These are phyloP conservation scores for Hibiscus mutabilis DNA, from an alignment of 345 rosid species.

Conservation along the genomic window DNA sequence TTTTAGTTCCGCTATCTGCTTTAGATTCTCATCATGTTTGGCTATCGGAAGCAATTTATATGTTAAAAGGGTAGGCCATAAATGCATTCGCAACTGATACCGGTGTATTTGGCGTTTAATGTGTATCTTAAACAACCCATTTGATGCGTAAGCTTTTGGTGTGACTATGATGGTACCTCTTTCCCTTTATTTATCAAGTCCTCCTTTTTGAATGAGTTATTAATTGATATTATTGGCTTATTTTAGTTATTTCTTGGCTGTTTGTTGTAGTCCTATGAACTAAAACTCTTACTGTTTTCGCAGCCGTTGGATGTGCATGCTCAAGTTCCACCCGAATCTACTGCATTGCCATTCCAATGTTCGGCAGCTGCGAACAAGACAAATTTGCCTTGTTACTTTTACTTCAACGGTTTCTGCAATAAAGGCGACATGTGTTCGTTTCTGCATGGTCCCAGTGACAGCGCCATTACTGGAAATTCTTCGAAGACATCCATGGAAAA, in stretches of 20 bases:
- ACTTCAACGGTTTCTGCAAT: constrained; percentile 40
- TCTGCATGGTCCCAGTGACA: constrained; percentile 32
- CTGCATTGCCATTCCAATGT: constrained; percentile 11
- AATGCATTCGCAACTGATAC: neutral
- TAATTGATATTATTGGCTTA: neutral
- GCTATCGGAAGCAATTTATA: neutral
- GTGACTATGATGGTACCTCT: neutral
- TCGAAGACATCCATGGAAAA: constrained; percentile 10
- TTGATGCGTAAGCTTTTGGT: neutral
- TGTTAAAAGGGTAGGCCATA: neutral
- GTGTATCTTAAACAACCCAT: neutral
- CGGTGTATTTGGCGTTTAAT: neutral
- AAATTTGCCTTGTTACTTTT: constrained; percentile 41
- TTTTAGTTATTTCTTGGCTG: neutral
- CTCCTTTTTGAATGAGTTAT: neutral
- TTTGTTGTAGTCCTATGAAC: neutral
- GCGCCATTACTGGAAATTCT: constrained; percentile 16
- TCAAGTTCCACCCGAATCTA: constrained; percentile 22
- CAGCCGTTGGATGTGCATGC: constrained; percentile 49
- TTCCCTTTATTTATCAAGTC: neutral
- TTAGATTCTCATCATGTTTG: constrained; percentile 4
- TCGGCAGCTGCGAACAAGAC: constrained; percentile 26
- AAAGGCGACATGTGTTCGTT: constrained; percentile 50
- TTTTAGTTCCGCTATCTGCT: neutral
- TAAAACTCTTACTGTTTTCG: neutral